Conservation (phyloP, 495 filamentous ascomycete genomes). For the Jackrogersella minutella region DNA sequence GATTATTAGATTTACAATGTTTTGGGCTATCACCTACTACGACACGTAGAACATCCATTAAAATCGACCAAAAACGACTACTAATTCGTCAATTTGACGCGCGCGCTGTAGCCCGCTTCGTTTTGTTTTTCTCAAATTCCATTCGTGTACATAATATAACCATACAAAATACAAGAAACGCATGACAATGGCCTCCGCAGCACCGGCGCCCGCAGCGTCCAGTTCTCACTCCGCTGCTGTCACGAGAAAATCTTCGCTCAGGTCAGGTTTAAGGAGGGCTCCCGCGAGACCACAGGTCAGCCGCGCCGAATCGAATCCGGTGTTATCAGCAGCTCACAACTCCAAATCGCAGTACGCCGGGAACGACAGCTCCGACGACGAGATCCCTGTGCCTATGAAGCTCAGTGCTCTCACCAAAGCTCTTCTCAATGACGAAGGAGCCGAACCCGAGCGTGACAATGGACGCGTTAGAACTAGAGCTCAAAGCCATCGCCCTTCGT, state of each 20-base stretch:
- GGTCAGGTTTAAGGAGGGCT: constrained; percentile 53
- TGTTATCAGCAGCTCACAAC: constrained; percentile 23
- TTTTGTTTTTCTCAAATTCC: constrained; percentile 12
- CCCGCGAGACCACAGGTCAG: constrained; percentile 44
- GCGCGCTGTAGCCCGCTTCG: constrained; percentile 12
- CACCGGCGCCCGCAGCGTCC: constrained; percentile 48
- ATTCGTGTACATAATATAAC: constrained; percentile 8
- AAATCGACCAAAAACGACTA: constrained; percentile 27
- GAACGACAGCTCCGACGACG: constrained; percentile 79
- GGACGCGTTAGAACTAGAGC: constrained; percentile 65
- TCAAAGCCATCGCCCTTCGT: constrained; percentile 58
- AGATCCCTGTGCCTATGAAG: constrained; percentile 74
- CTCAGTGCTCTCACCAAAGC: constrained; percentile 82
- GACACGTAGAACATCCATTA: constrained; percentile 49
- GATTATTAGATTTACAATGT: constrained; percentile 29
- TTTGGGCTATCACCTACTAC: constrained; percentile 41
- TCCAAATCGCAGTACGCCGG: constrained; percentile 44
- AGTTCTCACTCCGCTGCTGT: constrained; percentile 47
- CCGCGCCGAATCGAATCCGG: constrained; percentile 52
- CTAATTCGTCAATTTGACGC: constrained; percentile 40
- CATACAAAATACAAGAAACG: constrained; percentile 19
- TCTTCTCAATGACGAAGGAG: constrained; percentile 70
- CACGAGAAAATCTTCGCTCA: constrained; percentile 51
- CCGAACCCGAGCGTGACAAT: constrained; percentile 62
- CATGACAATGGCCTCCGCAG: constrained; percentile 47